Conservation (phyloP, 108 stramenopile species). For the Cyclotella atomus region DNA sequence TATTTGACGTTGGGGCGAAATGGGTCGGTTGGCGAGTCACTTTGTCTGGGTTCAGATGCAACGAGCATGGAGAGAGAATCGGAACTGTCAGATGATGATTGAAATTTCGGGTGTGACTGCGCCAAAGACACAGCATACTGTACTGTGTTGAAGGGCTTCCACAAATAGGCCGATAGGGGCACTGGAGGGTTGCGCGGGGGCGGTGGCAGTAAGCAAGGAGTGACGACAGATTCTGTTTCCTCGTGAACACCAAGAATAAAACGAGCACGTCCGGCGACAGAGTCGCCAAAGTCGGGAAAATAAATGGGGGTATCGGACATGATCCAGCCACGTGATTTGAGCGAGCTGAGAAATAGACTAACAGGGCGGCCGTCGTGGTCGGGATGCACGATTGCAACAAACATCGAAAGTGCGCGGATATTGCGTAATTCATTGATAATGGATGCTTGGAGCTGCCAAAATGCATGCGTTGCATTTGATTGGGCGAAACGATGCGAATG, state of each 20-base stretch:
- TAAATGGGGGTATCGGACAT: not conserved
- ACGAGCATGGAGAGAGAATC: not conserved
- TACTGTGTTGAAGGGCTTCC: not conserved
- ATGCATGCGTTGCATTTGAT: not conserved
- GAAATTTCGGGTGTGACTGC: not conserved
- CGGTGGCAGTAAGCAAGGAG: not conserved
- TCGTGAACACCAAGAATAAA: not conserved
- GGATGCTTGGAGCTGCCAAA: not conserved
- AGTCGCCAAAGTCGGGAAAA: not conserved
- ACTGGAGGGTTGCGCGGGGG: not conserved
- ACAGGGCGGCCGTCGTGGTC: not conserved
- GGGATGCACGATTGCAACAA: conserved; percentile 4
- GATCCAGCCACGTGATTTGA: not conserved
- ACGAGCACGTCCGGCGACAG: not conserved
- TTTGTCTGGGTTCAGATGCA: not conserved
- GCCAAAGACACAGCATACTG: not conserved
- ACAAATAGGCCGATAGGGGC: not conserved
- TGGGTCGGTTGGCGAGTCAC: not conserved
- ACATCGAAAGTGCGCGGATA: not conserved
- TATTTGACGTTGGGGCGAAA: not conserved
- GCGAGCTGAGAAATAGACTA: not conserved
- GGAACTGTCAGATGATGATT: not conserved
- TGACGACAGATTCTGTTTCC: not conserved
- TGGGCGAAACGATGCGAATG: not conserved
- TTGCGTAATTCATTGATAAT: not conserved